Conservation (phyloP, 2,329 filamentous ascomycete genomes). For the Hyphodiscus sp. region DNA sequence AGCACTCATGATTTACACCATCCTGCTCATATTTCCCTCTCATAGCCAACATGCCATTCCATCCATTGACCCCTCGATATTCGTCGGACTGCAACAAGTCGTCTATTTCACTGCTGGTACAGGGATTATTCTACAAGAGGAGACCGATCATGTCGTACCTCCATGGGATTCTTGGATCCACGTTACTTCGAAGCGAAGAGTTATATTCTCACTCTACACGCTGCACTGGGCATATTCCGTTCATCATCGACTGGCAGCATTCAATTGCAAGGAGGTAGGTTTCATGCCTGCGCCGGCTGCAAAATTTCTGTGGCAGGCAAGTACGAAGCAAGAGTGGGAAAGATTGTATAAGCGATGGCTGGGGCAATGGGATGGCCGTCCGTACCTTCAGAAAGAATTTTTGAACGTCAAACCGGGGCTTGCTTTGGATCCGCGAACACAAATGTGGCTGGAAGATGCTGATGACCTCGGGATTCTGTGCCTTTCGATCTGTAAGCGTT, state of each 20-base stretch:
- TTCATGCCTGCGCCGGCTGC: slow-evolving; percentile 35
- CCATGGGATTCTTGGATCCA: slow-evolving; percentile 35
- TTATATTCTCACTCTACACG: slow-evolving; percentile 31
- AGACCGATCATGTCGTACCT: slow-evolving; percentile 28
- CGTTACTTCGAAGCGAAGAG: slow-evolving; percentile 50
- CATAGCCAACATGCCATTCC: slow-evolving; percentile 18
- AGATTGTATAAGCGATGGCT: slow-evolving; percentile 30
- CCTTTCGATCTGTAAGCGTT: slow-evolving; percentile 30
- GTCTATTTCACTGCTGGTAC: slow-evolving; percentile 28
- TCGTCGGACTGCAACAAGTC: slow-evolving; percentile 29
- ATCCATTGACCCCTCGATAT: slow-evolving; percentile 23
- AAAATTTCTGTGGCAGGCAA: slow-evolving; percentile 34
- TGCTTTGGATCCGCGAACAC: slow-evolving; percentile 29
- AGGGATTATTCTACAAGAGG: slow-evolving; percentile 32
- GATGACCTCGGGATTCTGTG: slow-evolving; percentile 37
- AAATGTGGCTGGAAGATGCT: slow-evolving; percentile 37
- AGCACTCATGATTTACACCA: slow-evolving; percentile 32
- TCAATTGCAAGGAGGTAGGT: slow-evolving; percentile 32
- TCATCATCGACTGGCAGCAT: slow-evolving; percentile 29
- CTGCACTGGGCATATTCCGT: slow-evolving; percentile 36
- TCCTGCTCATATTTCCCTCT: slow-evolving; percentile 34
- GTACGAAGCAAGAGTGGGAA: slow-evolving; percentile 30
- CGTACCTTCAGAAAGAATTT: slow-evolving; percentile 31
- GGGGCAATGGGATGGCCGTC: slow-evolving; percentile 29
- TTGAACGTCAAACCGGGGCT: slow-evolving; percentile 25